phyloP scores from a whole-genome alignment of 768 basidiomycete genomes.

The Auriculariales sp. region DNA sequence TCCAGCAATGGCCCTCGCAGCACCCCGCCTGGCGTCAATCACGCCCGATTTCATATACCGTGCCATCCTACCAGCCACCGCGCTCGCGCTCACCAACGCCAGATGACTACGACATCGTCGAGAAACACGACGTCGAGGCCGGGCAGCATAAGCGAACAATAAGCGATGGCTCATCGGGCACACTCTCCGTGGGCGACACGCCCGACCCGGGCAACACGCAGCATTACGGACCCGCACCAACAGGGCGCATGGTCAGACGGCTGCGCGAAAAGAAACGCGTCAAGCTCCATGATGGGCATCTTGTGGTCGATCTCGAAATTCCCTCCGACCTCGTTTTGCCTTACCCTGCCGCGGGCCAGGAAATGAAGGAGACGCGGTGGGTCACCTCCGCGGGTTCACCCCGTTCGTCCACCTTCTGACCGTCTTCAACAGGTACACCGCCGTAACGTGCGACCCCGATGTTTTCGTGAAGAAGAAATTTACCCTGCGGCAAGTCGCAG shows the following conservation, averaged over 20 bases:
- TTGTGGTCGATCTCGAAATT: slow-evolving; percentile 72
- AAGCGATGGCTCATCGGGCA: not conserved
- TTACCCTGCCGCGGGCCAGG: slow-evolving; percentile 42
- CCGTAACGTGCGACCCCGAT: slow-evolving; percentile 88
- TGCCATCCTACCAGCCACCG: slow-evolving; percentile 28
- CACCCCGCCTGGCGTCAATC: not conserved
- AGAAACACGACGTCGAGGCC: slow-evolving; percentile 1
- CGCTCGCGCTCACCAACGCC: slow-evolving; percentile 70
- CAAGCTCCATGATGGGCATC: slow-evolving; percentile 73
- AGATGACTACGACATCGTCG: slow-evolving; percentile 36
- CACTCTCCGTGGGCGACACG: slow-evolving; percentile 1
- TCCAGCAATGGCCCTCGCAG: not conserved
- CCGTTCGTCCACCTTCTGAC: slow-evolving; percentile 14
- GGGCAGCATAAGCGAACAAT: not conserved
- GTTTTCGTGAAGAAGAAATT: slow-evolving; percentile 77
- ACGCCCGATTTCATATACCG: not conserved
- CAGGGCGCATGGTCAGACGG: slow-evolving; percentile 61
- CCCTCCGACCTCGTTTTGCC: slow-evolving; percentile 75
- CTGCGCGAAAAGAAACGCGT: slow-evolving; percentile 67
- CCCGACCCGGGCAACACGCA: slow-evolving; percentile 24
- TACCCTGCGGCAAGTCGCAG: slow-evolving; percentile 72
- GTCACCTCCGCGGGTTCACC: not conserved
- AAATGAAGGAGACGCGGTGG: slow-evolving; percentile 61
- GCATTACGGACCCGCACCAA: slow-evolving; percentile 81
- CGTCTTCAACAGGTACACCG: slow-evolving; percentile 34